Conservation (phyloP, 768 basidiomycete species). For the Phaffia tasmanica region DNA sequence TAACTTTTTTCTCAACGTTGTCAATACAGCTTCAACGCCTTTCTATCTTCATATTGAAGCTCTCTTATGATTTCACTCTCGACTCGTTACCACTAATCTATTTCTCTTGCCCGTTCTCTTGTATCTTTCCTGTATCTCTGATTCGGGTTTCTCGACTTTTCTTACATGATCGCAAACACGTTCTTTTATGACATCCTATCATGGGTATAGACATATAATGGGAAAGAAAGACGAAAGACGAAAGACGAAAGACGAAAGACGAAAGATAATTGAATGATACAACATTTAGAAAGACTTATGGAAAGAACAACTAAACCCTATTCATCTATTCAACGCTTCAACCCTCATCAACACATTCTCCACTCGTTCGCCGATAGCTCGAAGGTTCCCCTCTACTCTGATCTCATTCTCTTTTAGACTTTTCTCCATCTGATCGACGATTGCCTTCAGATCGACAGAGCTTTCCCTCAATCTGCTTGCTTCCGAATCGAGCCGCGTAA, state of each 20-base stretch:
- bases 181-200: too few relatives aligned
- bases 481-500: too few relatives aligned
- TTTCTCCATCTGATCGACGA: constrained; percentile 59
- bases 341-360: constrained; percentile 50
- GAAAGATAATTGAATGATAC: neutral
- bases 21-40: neutral
- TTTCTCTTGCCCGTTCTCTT: too few relatives aligned
- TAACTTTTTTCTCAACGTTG: too few relatives aligned
- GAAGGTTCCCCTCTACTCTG: constrained; percentile 62
- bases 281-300: neutral
- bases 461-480: too few relatives aligned
- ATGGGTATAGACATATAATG: neutral
- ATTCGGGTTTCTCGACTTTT: too few relatives aligned
- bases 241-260: neutral
- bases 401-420: constrained; percentile 63
- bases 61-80: too few relatives aligned
- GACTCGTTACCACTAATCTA: too few relatives aligned
- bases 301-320: neutral
- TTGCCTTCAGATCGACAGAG: constrained; percentile 45
- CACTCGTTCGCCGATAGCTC: constrained; percentile 42
- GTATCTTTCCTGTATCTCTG: too few relatives aligned
- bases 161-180: too few relatives aligned
- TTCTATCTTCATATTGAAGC: neutral
- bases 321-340: constrained; percentile 29
- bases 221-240: neutral